Percentiles rank a stretch among this genome's conserved stretches.
Evolutionary conservation across 805 yeast species (phyloP).

Genomic region (Schwanniomyces pseudopolymorphus): DNA sequence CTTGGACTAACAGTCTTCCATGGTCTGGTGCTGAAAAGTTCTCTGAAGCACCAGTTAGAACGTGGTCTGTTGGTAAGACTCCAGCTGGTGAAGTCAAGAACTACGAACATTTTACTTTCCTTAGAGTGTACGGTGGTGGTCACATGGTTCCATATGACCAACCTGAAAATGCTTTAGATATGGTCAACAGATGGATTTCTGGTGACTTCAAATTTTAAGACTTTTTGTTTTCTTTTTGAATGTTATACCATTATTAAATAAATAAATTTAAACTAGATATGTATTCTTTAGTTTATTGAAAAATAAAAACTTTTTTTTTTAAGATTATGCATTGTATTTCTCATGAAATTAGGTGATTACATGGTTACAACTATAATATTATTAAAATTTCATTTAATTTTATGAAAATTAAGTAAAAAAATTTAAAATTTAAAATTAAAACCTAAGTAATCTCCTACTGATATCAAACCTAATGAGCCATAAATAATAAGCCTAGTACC

Average conservation of each 20-base stretch:
- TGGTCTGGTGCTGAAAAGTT: slow-evolving; percentile 62
- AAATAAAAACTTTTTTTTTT: background rate
- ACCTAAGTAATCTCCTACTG: too few species aligned
- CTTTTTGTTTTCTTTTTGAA: background rate
- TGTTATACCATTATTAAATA: background rate
- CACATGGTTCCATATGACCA: slow-evolving; percentile 95
- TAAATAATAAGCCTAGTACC: too few species aligned
- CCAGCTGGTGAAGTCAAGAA: slow-evolving; percentile 74
- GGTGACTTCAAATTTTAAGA: slow-evolving; percentile 51
- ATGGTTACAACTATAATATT: too few species aligned
- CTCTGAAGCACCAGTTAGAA: slow-evolving; percentile 36
- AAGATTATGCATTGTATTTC: too few species aligned
- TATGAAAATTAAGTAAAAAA: too few species aligned
- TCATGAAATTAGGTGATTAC: too few species aligned
- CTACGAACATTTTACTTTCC: slow-evolving; percentile 70
- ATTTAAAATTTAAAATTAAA: too few species aligned
- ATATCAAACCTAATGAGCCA: too few species aligned
- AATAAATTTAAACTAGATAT: too few species aligned
- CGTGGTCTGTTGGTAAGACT: slow-evolving; percentile 42
- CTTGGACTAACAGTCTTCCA: slow-evolving; percentile 69
- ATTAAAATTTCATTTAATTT: too few species aligned
- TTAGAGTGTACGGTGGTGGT: slow-evolving; percentile 86
- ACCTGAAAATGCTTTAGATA: slow-evolving; percentile 71
- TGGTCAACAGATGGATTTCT: slow-evolving; percentile 82
- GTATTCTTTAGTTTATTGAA: background rate